Evolutionary conservation across 306 rosid genomes (phyloP), one percentile per base, ranked within the genome.

Genomic region (Begonia loranthoides): DNA sequence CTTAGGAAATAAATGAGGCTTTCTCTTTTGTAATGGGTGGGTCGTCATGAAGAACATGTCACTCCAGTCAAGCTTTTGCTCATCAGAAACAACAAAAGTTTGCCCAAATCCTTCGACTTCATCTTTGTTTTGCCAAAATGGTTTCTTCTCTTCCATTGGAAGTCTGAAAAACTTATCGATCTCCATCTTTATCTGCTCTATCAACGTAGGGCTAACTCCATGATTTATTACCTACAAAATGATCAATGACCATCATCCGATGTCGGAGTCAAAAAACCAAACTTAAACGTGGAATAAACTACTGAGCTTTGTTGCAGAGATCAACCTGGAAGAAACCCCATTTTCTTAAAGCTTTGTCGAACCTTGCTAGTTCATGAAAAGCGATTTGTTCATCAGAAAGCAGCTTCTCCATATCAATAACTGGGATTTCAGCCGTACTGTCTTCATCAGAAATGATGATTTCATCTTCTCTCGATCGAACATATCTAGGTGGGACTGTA

Each of bases 291-390:
- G 4, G 36, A 28, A 17, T 2, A 15, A 16, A 17, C 17, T n/a
- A 47, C 9, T 47, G 15, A 14, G 9, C 15, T n/a, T n/a, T n/a
- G n/a, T 8, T 13, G 6, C 15, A 13, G 51, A 47, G 10, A 22
- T 0, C 4, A 19, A 72, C 79, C 76, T 72, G 79, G 13, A 72
- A 47, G 64, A 76, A 77, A 24, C 83, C 79, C 83, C 83, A 73
- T 2, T 73, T 54, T 61, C 50, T 53, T 66, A 76, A 72, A 50
- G 66, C 66, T 19, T 50, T 34, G 54, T 70, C 62, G 40, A 70
- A 28, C 19, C 28, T 64, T n/a, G 49, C 46, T 43, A 70, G 41
- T 24, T 70, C 70, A 44, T 62, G 55, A 44, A 16, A 47, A 33
- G 15, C 11, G 11, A 15, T 28, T 28, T 28, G 59, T 28, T 54